These are phyloP conservation scores for Metschnikowia gruessii DNA, from an alignment of 805 yeast species.

Conservation along the genomic window DNA sequence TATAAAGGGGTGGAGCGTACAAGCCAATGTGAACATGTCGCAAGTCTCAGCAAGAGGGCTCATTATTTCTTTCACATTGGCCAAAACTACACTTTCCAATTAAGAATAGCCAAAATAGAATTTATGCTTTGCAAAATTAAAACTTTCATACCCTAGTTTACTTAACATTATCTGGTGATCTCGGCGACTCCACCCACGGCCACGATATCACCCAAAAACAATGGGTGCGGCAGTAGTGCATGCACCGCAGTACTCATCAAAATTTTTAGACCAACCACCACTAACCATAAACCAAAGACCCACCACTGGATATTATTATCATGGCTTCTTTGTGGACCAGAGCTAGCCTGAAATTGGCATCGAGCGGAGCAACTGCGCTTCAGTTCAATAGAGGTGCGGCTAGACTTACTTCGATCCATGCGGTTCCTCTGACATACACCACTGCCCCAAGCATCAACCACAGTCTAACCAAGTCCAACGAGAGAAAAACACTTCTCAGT, in stretches of 20 bases:
- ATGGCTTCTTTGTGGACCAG: conserved; percentile 13
- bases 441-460: conserved; percentile 55
- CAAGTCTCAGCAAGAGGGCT: no score
- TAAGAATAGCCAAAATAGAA: no score
- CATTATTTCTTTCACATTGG: no score
- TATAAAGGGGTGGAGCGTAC: no score
- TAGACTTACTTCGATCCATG: conserved; percentile 47
- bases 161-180: no score
- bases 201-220: no score
- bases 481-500: conserved; percentile 65
- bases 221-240: conserved; percentile 8
- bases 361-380: conserved; percentile 6
- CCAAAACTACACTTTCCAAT: no score
- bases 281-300: no score
- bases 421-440: conserved; percentile 48
- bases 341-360: conserved; percentile 8
- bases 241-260: conserved; percentile 7
- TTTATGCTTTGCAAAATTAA: no score
- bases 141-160: no score
- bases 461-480: conserved; percentile 65
- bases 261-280: conserved; percentile 4
- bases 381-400: conserved; percentile 34
- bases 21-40: no score
- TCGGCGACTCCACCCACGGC: no score
- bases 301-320: neutral